Evolutionary conservation across 2,329 filamentous ascomycete genomes (phyloP).

Genomic region (Coniella vitis): DNA sequence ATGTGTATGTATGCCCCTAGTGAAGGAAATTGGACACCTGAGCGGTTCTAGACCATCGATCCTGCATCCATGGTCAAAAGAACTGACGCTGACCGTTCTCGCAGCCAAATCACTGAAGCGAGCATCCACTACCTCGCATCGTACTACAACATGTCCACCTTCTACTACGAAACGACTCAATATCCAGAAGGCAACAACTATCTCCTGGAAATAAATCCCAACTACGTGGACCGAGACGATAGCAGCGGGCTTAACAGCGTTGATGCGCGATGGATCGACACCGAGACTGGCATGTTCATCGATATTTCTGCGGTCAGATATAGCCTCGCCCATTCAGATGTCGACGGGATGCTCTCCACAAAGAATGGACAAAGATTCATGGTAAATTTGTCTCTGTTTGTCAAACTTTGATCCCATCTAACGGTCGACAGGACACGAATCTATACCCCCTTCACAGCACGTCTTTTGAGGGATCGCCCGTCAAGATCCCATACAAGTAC

Average conservation of each 20-base stretch:
- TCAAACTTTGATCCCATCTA: not conserved
- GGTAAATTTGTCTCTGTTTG: constrained; percentile 24
- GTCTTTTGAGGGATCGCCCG: constrained; percentile 58
- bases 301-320: constrained; percentile 46
- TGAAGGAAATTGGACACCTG: not conserved
- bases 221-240: constrained; percentile 31
- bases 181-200: constrained; percentile 36
- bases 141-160: constrained; percentile 55
- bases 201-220: constrained; percentile 42
- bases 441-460: constrained; percentile 65
- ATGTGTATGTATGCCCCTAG: constrained; percentile 41
- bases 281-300: constrained; percentile 39
- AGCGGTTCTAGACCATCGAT: not conserved
- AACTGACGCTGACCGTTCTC: not conserved
- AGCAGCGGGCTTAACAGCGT: constrained; percentile 36
- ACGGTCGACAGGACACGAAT: constrained; percentile 39
- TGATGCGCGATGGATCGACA: constrained; percentile 44
- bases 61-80: not conserved
- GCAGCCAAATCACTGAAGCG: constrained; percentile 53
- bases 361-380: constrained; percentile 46
- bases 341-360: constrained; percentile 40
- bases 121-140: constrained; percentile 61
- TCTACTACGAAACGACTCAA: constrained; percentile 34
- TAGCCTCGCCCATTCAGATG: constrained; percentile 34
- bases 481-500: constrained; percentile 59